Conservation (phyloP, 2,329 filamentous ascomycete genomes). For the Apiospora malaysiana region DNA sequence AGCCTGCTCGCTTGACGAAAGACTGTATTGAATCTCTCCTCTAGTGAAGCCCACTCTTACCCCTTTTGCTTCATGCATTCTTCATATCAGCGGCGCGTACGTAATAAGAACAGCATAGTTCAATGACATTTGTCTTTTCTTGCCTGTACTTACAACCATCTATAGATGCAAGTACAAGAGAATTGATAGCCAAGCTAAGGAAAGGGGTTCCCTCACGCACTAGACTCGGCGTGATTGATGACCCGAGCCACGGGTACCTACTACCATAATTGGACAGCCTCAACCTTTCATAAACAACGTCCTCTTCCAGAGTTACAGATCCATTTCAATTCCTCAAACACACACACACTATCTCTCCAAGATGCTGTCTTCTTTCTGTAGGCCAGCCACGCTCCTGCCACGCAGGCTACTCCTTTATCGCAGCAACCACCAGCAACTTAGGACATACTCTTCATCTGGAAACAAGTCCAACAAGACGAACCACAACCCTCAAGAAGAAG, state of each 20-base stretch:
- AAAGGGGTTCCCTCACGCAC: background rate
- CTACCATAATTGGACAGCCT: background rate
- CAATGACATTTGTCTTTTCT: too few species aligned
- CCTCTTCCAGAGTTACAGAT: background rate
- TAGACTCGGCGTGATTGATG: background rate
- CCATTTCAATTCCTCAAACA: too few species aligned
- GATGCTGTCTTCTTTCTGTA: background rate
- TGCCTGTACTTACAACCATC: too few species aligned
- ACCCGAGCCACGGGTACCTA: background rate
- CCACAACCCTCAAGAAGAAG: background rate
- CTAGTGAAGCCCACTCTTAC: background rate
- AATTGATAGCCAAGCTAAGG: too few species aligned
- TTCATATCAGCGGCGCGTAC: too few species aligned
- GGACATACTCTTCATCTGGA: background rate
- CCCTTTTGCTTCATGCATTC: background rate
- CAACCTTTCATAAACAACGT: too few species aligned
- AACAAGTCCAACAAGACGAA: background rate
- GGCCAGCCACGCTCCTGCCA: background rate
- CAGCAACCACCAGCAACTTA: background rate
- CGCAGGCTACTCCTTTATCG: background rate
- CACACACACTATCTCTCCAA: too few species aligned
- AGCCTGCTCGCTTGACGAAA: too few species aligned
- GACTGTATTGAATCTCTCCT: too few species aligned
- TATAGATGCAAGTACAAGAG: too few species aligned
- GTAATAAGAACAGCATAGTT: too few species aligned